Evolutionary conservation across 2,329 filamentous ascomycete species (phyloP).

Genomic region (Gremmenia infestans): DNA sequence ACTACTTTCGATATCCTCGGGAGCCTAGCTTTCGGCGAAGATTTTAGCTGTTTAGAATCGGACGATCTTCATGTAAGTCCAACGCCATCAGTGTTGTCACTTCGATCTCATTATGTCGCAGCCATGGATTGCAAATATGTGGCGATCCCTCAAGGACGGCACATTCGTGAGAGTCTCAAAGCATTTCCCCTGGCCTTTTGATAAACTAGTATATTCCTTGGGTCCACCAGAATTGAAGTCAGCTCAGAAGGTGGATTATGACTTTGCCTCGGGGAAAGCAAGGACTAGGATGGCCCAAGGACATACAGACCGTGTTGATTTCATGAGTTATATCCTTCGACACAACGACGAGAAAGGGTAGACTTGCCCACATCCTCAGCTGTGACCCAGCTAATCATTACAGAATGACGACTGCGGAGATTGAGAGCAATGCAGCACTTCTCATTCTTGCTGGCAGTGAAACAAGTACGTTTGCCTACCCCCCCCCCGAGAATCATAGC

Average conservation of each 20-base stretch:
- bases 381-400: not conserved
- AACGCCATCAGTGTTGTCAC: not conserved
- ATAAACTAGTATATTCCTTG: not conserved
- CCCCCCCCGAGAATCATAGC: not conserved
- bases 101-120: constrained; percentile 10
- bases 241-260: not conserved
- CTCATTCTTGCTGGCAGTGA: constrained; percentile 34
- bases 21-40: constrained; percentile 32
- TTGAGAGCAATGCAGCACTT: constrained; percentile 2
- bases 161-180: not conserved
- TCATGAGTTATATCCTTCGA: constrained; percentile 9
- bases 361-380: not conserved
- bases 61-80: not conserved
- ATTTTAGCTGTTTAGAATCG: constrained; percentile 17
- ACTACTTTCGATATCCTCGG: constrained; percentile 36
- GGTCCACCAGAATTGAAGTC: not conserved
- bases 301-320: constrained; percentile 4
- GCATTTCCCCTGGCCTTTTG: not conserved
- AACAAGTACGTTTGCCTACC: constrained; percentile 15
- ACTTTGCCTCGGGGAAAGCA: not conserved
- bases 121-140: constrained; percentile 22
- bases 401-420: constrained; percentile 6
- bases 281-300: not conserved
- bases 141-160: not conserved
- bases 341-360: constrained; percentile 10